Evolutionary conservation across 2,329 filamentous ascomycete genomes (phyloP).

Genomic region (Rutstroemia sp.): DNA sequence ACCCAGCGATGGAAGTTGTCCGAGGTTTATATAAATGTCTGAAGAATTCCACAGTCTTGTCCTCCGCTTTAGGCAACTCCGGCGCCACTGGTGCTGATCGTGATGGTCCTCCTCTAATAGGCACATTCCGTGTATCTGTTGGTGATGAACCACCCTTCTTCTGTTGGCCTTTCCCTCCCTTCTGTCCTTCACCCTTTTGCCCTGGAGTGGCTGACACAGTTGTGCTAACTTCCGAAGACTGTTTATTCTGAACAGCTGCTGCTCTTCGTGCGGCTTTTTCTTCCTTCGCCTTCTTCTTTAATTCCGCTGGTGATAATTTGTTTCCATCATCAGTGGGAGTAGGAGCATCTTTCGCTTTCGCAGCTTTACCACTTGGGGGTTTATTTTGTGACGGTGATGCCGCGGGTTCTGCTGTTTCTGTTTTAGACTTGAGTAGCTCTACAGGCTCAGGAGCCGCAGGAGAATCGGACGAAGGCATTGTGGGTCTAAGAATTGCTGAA

Average conservation of each 20-base stretch:
- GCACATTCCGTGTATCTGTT: conserved; percentile 21
- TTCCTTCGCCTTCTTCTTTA: conserved; percentile 84
- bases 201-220: conserved; percentile 12
- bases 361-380: conserved; percentile 8
- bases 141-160: conserved; percentile 28
- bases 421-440: conserved; percentile 6
- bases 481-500: neutral
- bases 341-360: conserved; percentile 9
- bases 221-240: conserved; percentile 31
- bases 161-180: conserved; percentile 32
- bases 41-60: conserved; percentile 68
- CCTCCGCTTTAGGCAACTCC: conserved; percentile 47
- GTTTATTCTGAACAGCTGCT: conserved; percentile 51
- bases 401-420: neutral
- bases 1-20: conserved; percentile 53
- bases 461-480: conserved; percentile 18
- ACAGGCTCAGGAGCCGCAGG: conserved; percentile 9
- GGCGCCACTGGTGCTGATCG: conserved; percentile 29
- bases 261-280: conserved; percentile 85
- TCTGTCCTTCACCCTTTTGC: conserved; percentile 26
- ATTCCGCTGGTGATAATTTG: conserved; percentile 50
- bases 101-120: conserved; percentile 21
- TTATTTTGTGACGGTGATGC: conserved; percentile 9
- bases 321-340: conserved; percentile 20
- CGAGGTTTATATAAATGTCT: conserved; percentile 74